These are phyloP conservation scores for Trypanosoma melophagium DNA, from an alignment of 208 protist species.

Conservation along the genomic window DNA sequence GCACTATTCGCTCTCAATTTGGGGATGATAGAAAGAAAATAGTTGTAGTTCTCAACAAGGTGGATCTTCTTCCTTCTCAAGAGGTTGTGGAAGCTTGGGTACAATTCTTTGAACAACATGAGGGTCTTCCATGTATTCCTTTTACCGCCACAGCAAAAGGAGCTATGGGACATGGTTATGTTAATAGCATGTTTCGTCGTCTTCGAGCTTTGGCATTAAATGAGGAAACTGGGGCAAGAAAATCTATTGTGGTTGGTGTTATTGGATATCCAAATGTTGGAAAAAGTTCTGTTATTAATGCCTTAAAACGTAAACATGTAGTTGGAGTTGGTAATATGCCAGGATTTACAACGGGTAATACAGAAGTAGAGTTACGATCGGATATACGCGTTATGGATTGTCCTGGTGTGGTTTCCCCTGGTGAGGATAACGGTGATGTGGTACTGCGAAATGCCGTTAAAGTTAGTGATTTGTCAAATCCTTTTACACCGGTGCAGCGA, in stretches of 20 bases:
- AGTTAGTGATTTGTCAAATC: constrained; percentile 93
- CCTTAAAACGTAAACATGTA: constrained; percentile 93
- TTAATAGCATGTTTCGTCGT: constrained; percentile 85
- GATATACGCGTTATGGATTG: constrained; percentile 97
- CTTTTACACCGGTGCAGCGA: constrained; percentile 87
- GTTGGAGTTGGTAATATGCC: constrained; percentile 92
- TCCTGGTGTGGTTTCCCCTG: constrained; percentile 95
- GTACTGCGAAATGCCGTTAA: constrained; percentile 95
- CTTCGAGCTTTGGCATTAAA: constrained; percentile 88
- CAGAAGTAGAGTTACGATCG: constrained; percentile 95
- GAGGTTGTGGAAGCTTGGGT: constrained; percentile 89
- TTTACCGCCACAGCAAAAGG: constrained; percentile 90
- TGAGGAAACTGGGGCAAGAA: constrained; percentile 77
- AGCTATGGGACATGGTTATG: constrained; percentile 48
- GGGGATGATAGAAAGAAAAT: constrained; percentile 91
- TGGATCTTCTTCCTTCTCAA: constrained; percentile 95
- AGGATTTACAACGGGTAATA: constrained; percentile 94
- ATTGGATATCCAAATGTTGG: constrained; percentile 99
- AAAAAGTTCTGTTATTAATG: constrained; percentile 97
- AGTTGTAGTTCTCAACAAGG: constrained; percentile 97
- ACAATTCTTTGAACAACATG: constrained; percentile 79
- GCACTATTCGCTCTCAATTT: constrained; percentile 86
- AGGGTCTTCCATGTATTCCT: constrained; percentile 79
- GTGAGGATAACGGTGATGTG: constrained; percentile 87
- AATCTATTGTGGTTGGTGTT: constrained; percentile 95